Evolutionary conservation across 1,139 yeast genomes (phyloP), one percentile per base, ranked within the genome.

Genomic region (Arxiozyma heterogenica): DNA sequence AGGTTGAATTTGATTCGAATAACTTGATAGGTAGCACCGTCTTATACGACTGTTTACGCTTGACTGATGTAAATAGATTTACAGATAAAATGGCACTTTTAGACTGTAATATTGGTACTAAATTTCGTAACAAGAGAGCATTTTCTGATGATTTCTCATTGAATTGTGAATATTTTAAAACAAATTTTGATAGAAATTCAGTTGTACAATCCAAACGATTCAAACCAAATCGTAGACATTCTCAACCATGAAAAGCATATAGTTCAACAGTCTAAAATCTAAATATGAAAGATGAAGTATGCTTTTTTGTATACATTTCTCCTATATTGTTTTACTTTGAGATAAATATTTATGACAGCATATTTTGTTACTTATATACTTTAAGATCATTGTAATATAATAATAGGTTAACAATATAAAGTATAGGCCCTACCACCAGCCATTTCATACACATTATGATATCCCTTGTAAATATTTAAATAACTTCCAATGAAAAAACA

Each of bases 41-140:
- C 17, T 47, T 58, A 11, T 50, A 54, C 12, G 69, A 65, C 52
- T 55, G 57, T 2, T 44, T 64, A 27, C 54, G 50, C 44, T 47
- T 60, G 12, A 55, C 55, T 41, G 53, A 52, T 27, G 53, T 41
- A 11, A 53, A 61, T 41, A 59, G 55, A 53, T 58, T 58, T 47
- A 62, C 63, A 17, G 65, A 64, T 44, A 61, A 61, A 45, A 49
- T 65, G 47, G 47, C 41, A n/a, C 47, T 45, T 5, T 12, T 45
- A 18, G 41, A 27, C 20, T 45, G 47, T 45, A 45, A 20, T 20
- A 30, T 45, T 17, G n/a, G 34, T 17, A 18, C 39, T 6, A 34
- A 15, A 8, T 34, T 34, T 12, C n/a, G n/a, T 12, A 15, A 15
- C n/a, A 34, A 34, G 8, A 34, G 17, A 34, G 39, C 39, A 34